Base-by-base conservation (phyloP, 805 yeast genomes). In the Ogataea saltuana region DNA sequence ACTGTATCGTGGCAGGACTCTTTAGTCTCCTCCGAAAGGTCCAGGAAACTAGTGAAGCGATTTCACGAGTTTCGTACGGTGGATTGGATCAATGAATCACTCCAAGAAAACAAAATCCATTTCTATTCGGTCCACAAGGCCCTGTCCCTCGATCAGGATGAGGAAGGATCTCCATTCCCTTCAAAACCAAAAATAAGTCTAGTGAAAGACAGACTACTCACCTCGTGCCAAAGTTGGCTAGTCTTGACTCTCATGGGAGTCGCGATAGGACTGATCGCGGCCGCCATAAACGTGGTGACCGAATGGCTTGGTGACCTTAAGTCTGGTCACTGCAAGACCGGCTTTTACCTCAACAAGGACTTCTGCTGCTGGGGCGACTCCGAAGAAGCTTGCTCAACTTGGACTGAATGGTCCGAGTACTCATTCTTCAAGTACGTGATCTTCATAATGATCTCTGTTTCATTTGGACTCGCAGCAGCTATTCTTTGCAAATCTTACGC, bases 231-330 rank as follows among this genome's bases (percentile, higher is more conserved):
- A 53, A 77, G 78, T 44, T 88, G 97, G 85, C 56, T 88, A 1
- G 83, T 85, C 0, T 67, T 93, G 26, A 83, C 90, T 0, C 53
- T 74, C 2, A 86, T 88, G 46, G 99, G 98, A 0, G 59, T 83
- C 1, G 49, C 74, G 3, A 84, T 90, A 41, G 99, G 99, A 4
- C 55, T 77, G 2, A 82, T 88, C 28, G 98, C 99, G 0, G 96
- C 88, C 0, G 71, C 76, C 13, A 67, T 93, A 41, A 89, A 87
- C 55, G 77, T 91, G 13, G 73, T 88, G 13, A 88, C 98, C 0
- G 91, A 88, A 39, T 88, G 90, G 77, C 65, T 93, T n/a, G 84
- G 88, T 3, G 83, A 83, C 55, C 63, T 89, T 48, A 79, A 88
- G 48, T 67, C 77, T 2, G 99, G 99, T 0, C 79, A 83, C 63